Conservation (phyloP, 2,329 filamentous ascomycete genomes). For the Davidsoniella neocaledoniae region DNA sequence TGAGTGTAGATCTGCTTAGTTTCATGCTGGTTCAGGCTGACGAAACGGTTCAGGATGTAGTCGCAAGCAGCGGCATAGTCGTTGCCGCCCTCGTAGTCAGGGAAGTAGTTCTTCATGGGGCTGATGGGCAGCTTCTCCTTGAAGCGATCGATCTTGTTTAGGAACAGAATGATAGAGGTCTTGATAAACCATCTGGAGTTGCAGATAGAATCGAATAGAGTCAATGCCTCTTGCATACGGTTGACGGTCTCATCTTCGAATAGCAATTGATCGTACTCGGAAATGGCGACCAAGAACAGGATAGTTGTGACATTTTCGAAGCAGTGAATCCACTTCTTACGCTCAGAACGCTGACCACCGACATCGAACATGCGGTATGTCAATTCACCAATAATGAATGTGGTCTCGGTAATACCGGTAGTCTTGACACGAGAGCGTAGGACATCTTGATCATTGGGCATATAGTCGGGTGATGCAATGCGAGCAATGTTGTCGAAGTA, state of each 20-base stretch:
- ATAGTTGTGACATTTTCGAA: conserved; percentile 97
- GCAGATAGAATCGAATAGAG: conserved; percentile 73
- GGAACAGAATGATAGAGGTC: conserved; percentile 74
- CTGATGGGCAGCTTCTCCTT: conserved; percentile 70
- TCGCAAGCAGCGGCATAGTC: conserved; percentile 94
- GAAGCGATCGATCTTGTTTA: conserved; percentile 84
- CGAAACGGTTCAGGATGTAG: conserved; percentile 97
- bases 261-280: conserved; percentile 87
- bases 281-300: conserved; percentile 90
- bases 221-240: conserved; percentile 81
- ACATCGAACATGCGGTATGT: conserved; percentile 98
- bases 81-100: conserved; percentile 83
- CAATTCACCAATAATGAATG: conserved; percentile 84
- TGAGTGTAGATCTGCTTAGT: conserved; percentile 99
- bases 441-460: conserved; percentile 89
- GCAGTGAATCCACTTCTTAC: conserved; percentile 99
- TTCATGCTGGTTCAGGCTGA: conserved; percentile 95
- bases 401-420: conserved; percentile 91
- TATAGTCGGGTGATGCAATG: conserved; percentile 80
- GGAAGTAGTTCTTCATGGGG: conserved; percentile 80
- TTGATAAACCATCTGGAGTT: conserved; percentile 85
- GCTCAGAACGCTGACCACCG: conserved; percentile 84
- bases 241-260: conserved; percentile 96
- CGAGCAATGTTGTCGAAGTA: conserved; percentile 93
- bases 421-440: conserved; percentile 94